These are phyloP conservation scores for Helenozyma rhizophorensis DNA, from an alignment of 805 yeast genomes.

Conservation along the genomic window DNA sequence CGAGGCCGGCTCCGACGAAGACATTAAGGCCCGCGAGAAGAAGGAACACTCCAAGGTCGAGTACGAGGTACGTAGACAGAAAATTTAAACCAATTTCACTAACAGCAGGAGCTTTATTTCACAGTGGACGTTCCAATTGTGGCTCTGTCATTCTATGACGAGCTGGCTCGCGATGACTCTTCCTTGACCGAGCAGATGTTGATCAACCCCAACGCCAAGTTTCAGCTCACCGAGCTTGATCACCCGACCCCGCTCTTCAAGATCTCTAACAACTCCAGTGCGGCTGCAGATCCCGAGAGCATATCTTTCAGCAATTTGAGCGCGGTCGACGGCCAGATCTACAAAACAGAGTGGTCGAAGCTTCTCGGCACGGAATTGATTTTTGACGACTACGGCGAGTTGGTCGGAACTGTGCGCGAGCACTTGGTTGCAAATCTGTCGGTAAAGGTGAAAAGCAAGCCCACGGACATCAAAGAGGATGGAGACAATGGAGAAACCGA, in stretches of 20 bases:
- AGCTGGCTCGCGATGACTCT: constrained; percentile 4
- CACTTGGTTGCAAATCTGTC: constrained; percentile 30
- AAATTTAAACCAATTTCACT: constrained; percentile 1
- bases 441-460: constrained; percentile 19
- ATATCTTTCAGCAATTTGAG: constrained; percentile 22
- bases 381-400: constrained; percentile 40
- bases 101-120: constrained; percentile 20
- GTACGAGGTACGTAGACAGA: constrained; percentile 16
- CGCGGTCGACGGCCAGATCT: constrained; percentile 45
- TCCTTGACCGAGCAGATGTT: constrained; percentile 19
- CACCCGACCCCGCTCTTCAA: constrained; percentile 33
- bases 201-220: constrained; percentile 38
- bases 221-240: constrained; percentile 34
- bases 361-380: constrained; percentile 70
- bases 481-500: constrained; percentile 12
- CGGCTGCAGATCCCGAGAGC: constrained; percentile 15
- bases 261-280: constrained; percentile 28
- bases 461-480: constrained; percentile 13
- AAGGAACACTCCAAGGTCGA: constrained; percentile 3
- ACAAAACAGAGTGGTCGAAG: constrained; percentile 71
- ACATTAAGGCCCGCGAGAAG: constrained; percentile 53
- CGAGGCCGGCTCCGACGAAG: constrained; percentile 91
- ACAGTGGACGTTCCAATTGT: constrained; percentile 21
- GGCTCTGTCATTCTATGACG: constrained; percentile 15
- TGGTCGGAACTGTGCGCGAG: constrained; percentile 36